Evolutionary conservation across 139 green algal genomes (phyloP), one percentile per base, ranked within the genome.

Genomic region (Haematococcus sp.): DNA sequence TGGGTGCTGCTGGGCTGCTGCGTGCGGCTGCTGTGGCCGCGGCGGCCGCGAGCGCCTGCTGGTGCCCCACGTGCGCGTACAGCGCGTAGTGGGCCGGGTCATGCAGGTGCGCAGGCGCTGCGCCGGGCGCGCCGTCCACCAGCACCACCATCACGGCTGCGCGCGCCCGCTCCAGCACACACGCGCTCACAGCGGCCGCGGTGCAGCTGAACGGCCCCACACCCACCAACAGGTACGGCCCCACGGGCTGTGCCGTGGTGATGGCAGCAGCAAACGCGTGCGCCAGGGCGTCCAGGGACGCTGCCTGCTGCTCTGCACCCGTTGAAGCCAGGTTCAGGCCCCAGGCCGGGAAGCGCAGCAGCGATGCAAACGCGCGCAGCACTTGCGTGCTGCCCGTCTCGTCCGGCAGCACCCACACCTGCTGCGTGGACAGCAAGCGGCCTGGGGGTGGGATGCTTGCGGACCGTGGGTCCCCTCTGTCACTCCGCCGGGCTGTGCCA

Each of bases 371-470:
- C 20, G 43, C 28, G 43, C 59, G 43, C 20, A 78, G 13, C 28
- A 28, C 52, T 58, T 20, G 19, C 7, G 66, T 72, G 34, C 46
- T 31, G 43, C 87, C 89, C 4, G 74, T 82, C 69, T 94, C 89
- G 32, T 87, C 81, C 66, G 89, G 85, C 0, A 91, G 32, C 20
- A 94, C 20, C 89, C 89, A 94, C 1, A 92, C 17, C 3, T 89
- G 89, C 43, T 90, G 67, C 20, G 81, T 84, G 51, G 74, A 83
- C 35, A 86, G 71, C 22, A 81, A 71, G 23, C 11, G 27, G 40
- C n/a, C 60, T 40, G 22, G 30, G n/a, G 16, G 31, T 17, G 40
- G 40, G 40, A 49, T 49, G 40, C 40, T 49, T 7, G 40, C 40
- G 40, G 40, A 49, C 40, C 40, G 40, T 11, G 40, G 40, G 40